These are phyloP conservation scores for Phytophthora tentaculata DNA, from an alignment of 352 stramenopile species.

Conservation along the genomic window DNA sequence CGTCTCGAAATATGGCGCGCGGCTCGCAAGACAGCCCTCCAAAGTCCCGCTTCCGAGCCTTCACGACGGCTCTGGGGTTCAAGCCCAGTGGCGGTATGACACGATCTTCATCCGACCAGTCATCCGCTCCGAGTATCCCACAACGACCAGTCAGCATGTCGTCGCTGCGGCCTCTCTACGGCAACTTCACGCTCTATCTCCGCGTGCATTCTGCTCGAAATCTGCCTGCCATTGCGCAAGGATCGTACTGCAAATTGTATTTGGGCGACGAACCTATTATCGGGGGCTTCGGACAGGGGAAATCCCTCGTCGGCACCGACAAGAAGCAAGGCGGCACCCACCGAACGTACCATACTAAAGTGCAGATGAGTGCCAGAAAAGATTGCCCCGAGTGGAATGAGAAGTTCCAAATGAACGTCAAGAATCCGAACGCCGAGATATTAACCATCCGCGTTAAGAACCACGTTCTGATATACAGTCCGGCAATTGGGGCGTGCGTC, in stretches of 20 bases:
- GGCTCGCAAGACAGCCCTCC: slow-evolving; percentile 2
- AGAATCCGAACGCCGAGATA: slow-evolving; percentile 53
- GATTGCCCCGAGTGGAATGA: slow-evolving; percentile 74
- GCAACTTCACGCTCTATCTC: slow-evolving; percentile 64
- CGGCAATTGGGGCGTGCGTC: slow-evolving; percentile 61
- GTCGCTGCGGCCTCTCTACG: slow-evolving; percentile 14
- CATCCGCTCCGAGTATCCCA: neutral
- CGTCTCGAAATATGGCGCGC: slow-evolving; percentile 7
- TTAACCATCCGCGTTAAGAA: slow-evolving; percentile 80
- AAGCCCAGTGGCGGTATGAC: slow-evolving; percentile 4
- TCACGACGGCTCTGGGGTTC: slow-evolving; percentile 31
- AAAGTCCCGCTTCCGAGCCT: slow-evolving; percentile 30
- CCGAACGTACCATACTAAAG: slow-evolving; percentile 66
- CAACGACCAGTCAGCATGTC: slow-evolving; percentile 13
- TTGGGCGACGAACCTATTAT: slow-evolving; percentile 59
- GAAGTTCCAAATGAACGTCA: slow-evolving; percentile 71
- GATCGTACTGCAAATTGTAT: slow-evolving; percentile 80
- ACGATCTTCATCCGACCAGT: slow-evolving; percentile 17
- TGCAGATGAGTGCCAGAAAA: slow-evolving; percentile 38
- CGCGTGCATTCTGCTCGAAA: slow-evolving; percentile 71
- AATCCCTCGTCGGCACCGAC: slow-evolving; percentile 20
- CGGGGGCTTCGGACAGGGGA: slow-evolving; percentile 38
- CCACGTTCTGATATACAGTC: slow-evolving; percentile 69
- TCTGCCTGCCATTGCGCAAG: slow-evolving; percentile 46
- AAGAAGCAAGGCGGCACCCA: slow-evolving; percentile 31